Evolutionary conservation across 345 rosid species (phyloP).

Genomic region (Moricandia arvensis): DNA sequence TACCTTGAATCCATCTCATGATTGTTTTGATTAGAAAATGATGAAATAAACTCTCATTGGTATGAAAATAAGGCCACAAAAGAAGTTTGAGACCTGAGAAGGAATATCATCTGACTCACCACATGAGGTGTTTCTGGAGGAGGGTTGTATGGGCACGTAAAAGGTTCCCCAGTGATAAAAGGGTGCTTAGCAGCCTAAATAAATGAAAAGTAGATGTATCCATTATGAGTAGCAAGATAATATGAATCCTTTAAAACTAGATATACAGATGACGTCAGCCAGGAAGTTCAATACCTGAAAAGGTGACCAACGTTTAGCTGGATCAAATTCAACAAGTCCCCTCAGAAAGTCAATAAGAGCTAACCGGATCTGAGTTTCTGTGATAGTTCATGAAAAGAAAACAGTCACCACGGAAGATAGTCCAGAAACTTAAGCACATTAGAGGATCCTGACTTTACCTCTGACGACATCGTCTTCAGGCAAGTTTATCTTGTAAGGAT

Average conservation of each 20-base stretch:
- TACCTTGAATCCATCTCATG: conserved; percentile 4
- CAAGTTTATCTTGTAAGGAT: conserved; percentile 83
- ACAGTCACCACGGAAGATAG: conserved; percentile 20
- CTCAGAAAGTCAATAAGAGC: conserved; percentile 96
- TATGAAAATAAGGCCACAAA: conserved; percentile 13
- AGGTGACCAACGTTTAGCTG: conserved; percentile 99
- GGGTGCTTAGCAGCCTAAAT: conserved; percentile 98
- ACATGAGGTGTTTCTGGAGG: conserved; percentile 75
- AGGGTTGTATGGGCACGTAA: conserved; percentile 86
- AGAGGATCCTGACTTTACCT: conserved; percentile 53
- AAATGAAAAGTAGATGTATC: conserved; percentile 14
- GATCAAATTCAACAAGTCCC: conserved; percentile 99
- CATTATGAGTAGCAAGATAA: conserved; percentile 12
- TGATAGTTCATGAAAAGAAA: conserved; percentile 21
- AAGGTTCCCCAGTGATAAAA: conserved; percentile 97
- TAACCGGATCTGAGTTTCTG: conserved; percentile 85
- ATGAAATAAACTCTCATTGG: conserved; percentile 4
- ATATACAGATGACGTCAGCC: not conserved
- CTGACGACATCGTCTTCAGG: conserved; percentile 68
- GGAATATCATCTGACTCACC: conserved; percentile 54
- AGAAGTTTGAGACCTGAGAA: conserved; percentile 15
- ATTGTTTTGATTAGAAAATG: conserved; percentile 8
- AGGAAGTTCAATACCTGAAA: conserved; percentile 62
- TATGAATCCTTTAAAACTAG: conserved; percentile 1
- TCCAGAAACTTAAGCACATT: conserved; percentile 12